phyloP scores from a whole-genome alignment of 2,329 filamentous ascomycete genomes.

The Penicillium expansum region DNA sequence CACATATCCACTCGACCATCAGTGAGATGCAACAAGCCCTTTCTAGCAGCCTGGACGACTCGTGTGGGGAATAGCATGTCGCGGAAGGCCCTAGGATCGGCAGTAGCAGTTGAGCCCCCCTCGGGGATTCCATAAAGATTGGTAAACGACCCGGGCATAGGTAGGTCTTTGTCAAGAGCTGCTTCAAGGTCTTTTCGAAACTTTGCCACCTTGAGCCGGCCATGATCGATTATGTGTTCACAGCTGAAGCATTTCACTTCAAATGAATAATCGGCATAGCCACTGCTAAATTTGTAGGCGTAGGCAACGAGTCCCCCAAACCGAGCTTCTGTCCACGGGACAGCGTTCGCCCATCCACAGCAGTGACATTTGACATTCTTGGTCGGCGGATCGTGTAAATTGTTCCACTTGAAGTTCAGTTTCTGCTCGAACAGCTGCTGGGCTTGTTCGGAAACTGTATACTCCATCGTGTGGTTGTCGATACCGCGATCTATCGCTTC shows the following conservation, averaged over 20 bases:
- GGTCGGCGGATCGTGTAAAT: conserved; percentile 48
- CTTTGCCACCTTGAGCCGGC: conserved; percentile 59
- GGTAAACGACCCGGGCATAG: conserved; percentile 67
- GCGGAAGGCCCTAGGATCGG: not conserved
- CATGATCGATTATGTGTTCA: conserved; percentile 50
- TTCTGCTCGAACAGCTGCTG: conserved; percentile 19
- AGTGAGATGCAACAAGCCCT: conserved; percentile 55
- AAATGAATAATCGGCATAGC: conserved; percentile 48
- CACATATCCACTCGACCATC: conserved; percentile 50
- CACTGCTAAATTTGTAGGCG: conserved; percentile 22
- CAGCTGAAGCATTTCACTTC: conserved; percentile 52
- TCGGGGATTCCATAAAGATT: conserved; percentile 53
- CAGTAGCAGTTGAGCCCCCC: not conserved
- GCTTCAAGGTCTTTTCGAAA: conserved; percentile 56
- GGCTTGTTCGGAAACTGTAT: conserved; percentile 10
- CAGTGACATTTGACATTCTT: conserved; percentile 56
- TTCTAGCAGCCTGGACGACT: conserved; percentile 12
- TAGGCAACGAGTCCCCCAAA: conserved; percentile 14
- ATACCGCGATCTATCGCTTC: conserved; percentile 18
- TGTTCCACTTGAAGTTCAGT: conserved; percentile 55
- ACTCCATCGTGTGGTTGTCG: conserved; percentile 19
- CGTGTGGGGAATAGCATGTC: conserved; percentile 22
- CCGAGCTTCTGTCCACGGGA: conserved; percentile 58
- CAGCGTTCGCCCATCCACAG: conserved; percentile 44
- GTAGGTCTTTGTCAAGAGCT: conserved; percentile 47